Evolutionary conservation across 2,329 filamentous ascomycete species (phyloP).

Genomic region (Fusarium concolor): DNA sequence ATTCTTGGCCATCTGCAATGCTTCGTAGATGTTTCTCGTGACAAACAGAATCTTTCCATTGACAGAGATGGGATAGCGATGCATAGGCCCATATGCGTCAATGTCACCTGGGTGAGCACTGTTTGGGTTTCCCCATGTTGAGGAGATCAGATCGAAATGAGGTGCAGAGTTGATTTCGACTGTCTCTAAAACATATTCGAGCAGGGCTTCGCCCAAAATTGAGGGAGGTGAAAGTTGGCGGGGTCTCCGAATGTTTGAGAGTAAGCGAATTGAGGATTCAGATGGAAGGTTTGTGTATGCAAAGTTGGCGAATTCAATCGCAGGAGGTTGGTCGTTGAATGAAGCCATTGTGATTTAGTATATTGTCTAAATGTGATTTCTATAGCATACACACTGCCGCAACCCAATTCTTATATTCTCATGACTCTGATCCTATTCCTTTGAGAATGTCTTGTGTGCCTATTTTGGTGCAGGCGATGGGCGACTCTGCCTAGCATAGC

Average conservation of each 20-base stretch:
- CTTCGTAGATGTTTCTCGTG: neutral
- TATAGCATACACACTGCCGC: no score
- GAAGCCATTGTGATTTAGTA: no score
- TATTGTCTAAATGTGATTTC: no score
- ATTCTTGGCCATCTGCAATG: neutral
- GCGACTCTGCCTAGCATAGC: conserved; percentile 11
- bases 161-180: neutral
- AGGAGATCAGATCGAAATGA: neutral
- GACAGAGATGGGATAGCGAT: conserved; percentile 1
- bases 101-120: neutral
- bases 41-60: conserved; percentile 4
- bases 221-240: conserved; percentile 3
- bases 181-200: neutral
- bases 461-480: conserved; percentile 1
- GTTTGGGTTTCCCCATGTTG: neutral
- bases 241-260: neutral
- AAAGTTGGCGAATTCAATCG: neutral
- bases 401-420: neutral
- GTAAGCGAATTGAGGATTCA: neutral
- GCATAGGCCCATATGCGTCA: neutral
- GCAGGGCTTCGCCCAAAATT: neutral
- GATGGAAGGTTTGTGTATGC: neutral
- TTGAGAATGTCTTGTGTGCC: neutral
- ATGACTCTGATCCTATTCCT: neutral
- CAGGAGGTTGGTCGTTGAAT: accelerated